These are phyloP conservation scores for Volvariella surrecta DNA, from an alignment of 1,284 basidiomycete species.

Conservation along the genomic window DNA sequence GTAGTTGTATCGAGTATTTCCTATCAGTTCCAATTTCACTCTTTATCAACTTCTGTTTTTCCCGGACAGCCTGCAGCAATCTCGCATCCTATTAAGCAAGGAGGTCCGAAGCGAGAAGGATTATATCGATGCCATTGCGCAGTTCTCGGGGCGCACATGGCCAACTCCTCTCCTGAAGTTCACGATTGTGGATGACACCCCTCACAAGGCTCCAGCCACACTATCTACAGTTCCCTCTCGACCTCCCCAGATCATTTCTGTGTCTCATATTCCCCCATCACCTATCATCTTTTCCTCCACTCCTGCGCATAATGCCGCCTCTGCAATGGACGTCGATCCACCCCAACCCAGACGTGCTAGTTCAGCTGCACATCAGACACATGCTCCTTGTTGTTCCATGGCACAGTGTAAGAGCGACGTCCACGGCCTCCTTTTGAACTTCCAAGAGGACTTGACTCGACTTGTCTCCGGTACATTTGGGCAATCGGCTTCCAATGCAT, in stretches of 20 bases:
- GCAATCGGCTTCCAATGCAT: neutral
- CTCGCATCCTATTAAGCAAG: conserved; percentile 50
- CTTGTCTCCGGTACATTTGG: conserved; percentile 37
- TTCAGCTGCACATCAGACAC: conserved; percentile 1
- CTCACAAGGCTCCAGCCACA: conserved; percentile 25
- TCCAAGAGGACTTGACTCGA: conserved; percentile 50
- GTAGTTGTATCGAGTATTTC: conserved; percentile 64
- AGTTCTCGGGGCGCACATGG: conserved; percentile 41
- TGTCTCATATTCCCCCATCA: conserved; percentile 26
- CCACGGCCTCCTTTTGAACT: conserved; percentile 42
- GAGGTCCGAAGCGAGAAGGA: conserved; percentile 52
- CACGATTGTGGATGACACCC: conserved; percentile 44
- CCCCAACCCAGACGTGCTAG: conserved; percentile 4
- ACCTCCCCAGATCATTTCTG: conserved; percentile 17
- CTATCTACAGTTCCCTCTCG: conserved; percentile 4
- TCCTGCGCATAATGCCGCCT: neutral
- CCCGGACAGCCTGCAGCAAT: conserved; percentile 37
- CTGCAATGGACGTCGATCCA: conserved; percentile 20
- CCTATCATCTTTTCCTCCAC: conserved; percentile 27
- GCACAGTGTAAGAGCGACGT: conserved; percentile 46
- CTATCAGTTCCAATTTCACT: conserved; percentile 47
- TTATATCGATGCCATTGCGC: conserved; percentile 41
- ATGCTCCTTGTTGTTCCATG: conserved; percentile 39
- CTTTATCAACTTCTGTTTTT: conserved; percentile 61
- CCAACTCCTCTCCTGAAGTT: conserved; percentile 54